phyloP scores from a whole-genome alignment of 2,329 filamentous ascomycete species.

The Cladosporium sp. region DNA sequence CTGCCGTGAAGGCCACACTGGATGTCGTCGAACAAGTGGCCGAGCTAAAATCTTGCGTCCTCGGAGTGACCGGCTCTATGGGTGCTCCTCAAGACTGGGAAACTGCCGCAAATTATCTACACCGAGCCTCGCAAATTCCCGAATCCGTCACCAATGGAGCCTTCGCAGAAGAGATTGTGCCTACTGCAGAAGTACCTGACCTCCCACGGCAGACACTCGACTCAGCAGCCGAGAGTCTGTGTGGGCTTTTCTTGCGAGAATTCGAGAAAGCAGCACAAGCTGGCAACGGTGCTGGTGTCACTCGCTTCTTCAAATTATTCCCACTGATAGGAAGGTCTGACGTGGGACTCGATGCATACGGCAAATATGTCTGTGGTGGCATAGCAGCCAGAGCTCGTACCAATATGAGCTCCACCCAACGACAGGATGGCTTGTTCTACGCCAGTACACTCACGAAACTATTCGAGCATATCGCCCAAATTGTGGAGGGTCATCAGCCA shows the following conservation, averaged over 20 bases:
- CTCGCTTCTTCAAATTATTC: conserved; percentile 96
- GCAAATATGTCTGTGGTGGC: conserved; percentile 91
- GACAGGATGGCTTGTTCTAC: conserved; percentile 84
- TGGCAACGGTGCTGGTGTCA: conserved; percentile 85
- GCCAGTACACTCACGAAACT: conserved; percentile 85
- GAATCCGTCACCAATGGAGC: conserved; percentile 75
- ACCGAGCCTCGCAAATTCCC: conserved; percentile 78
- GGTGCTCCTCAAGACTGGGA: conserved; percentile 98
- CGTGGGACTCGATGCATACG: conserved; percentile 90
- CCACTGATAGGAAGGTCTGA: conserved; percentile 87
- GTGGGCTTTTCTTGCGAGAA: conserved; percentile 85
- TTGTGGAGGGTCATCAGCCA: conserved; percentile 86
- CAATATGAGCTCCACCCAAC: conserved; percentile 68
- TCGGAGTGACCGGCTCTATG: conserved; percentile 94
- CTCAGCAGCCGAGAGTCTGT: conserved; percentile 83
- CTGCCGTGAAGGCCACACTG: conserved; percentile 84
- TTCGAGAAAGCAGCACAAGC: conserved; percentile 90
- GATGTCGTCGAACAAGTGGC: conserved; percentile 93
- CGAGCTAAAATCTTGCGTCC: conserved; percentile 93
- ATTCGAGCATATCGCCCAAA: conserved; percentile 97
- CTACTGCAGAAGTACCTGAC: conserved; percentile 93
- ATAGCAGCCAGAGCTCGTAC: conserved; percentile 80
- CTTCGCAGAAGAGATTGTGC: conserved; percentile 90
- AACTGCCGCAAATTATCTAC: conserved; percentile 85
- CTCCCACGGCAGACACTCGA: conserved; percentile 84